Conservation (phyloP, 1,284 basidiomycete species). For the Microbotryum saponariae region DNA sequence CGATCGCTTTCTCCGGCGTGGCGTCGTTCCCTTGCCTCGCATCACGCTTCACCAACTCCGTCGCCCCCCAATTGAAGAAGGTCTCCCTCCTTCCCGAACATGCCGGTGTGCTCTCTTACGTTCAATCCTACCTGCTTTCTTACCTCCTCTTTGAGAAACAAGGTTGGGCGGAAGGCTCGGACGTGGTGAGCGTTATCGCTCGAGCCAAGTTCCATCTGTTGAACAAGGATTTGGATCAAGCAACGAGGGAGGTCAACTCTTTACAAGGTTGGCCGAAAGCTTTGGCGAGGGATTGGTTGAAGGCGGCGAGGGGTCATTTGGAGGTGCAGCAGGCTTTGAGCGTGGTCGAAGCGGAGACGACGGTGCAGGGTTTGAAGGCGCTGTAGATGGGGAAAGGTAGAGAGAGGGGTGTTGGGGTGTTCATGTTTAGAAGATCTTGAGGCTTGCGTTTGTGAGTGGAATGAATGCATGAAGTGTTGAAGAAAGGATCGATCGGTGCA, state of each 20-base stretch:
- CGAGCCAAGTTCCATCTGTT: slow-evolving; percentile 84
- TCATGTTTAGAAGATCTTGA: no score
- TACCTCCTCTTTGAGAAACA: slow-evolving; percentile 72
- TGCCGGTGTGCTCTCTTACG: slow-evolving; percentile 77
- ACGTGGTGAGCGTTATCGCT: slow-evolving; percentile 77
- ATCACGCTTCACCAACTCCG: slow-evolving; percentile 77
- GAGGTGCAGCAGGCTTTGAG: slow-evolving; percentile 83
- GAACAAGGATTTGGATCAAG: slow-evolving; percentile 86
- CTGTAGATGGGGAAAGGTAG: no score
- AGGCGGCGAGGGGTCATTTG: slow-evolving; percentile 75
- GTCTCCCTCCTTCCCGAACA: slow-evolving; percentile 85
- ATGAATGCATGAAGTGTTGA: no score
- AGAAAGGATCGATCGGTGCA: no score
- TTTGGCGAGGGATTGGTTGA: slow-evolving; percentile 82
- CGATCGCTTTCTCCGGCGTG: slow-evolving; percentile 74
- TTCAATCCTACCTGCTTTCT: slow-evolving; percentile 71
- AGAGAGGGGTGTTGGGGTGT: no score
- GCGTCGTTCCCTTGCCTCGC: slow-evolving; percentile 82
- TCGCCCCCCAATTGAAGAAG: slow-evolving; percentile 73
- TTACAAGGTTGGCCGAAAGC: slow-evolving; percentile 62
- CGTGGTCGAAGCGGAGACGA: no score
- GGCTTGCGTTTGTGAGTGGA: no score
- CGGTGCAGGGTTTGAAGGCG: no score
- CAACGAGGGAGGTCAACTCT: slow-evolving; percentile 84
- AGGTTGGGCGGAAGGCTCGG: slow-evolving; percentile 59